Evolutionary conservation across 2,329 filamentous ascomycete genomes (phyloP).

Genomic region (Diaporthe nobilis): DNA sequence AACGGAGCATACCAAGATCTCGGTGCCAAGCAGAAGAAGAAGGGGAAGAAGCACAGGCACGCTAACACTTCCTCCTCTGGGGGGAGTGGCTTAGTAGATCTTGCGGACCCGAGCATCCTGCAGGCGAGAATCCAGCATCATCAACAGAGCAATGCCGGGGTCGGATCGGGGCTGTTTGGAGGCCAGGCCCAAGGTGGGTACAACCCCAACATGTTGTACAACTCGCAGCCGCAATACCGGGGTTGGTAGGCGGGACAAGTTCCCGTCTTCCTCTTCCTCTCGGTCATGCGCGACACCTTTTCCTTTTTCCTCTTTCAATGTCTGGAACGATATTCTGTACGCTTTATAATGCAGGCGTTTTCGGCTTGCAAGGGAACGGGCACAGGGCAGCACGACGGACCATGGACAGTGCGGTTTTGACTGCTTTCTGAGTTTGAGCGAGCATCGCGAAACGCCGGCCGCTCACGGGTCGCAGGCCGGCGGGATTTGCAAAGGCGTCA

Average conservation of each 20-base stretch:
- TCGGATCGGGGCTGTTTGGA: conserved; percentile 90
- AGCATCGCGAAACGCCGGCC: conserved; percentile 44
- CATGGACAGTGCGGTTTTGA: conserved; percentile 38
- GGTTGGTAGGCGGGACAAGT: conserved; percentile 68
- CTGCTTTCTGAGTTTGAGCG: conserved; percentile 44
- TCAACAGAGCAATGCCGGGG: conserved; percentile 84
- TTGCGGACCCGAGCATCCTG: conserved; percentile 99
- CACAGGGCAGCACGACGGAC: conserved; percentile 43
- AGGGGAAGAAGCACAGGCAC: conserved; percentile 99
- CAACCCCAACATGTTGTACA: conserved; percentile 88
- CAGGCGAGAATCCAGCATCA: conserved; percentile 96
- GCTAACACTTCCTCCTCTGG: conserved; percentile 99
- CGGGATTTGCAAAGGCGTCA: conserved; percentile 43
- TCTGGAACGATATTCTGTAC: conserved; percentile 38
- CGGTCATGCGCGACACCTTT: conserved; percentile 11
- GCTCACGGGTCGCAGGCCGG: conserved; percentile 40
- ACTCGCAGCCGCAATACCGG: conserved; percentile 69
- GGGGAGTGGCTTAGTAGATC: conserved; percentile 99
- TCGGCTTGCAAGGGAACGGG: conserved; percentile 40
- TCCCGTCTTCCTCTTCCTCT: background rate
- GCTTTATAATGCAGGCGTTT: conserved; percentile 42
- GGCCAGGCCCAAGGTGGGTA: conserved; percentile 95
- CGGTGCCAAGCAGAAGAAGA: conserved; percentile 99
- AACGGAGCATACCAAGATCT: conserved; percentile 91
- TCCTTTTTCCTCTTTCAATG: conserved; percentile 33